Conservation (phyloP, 2,329 filamentous ascomycete species). For the Cercospora nicotianae region DNA sequence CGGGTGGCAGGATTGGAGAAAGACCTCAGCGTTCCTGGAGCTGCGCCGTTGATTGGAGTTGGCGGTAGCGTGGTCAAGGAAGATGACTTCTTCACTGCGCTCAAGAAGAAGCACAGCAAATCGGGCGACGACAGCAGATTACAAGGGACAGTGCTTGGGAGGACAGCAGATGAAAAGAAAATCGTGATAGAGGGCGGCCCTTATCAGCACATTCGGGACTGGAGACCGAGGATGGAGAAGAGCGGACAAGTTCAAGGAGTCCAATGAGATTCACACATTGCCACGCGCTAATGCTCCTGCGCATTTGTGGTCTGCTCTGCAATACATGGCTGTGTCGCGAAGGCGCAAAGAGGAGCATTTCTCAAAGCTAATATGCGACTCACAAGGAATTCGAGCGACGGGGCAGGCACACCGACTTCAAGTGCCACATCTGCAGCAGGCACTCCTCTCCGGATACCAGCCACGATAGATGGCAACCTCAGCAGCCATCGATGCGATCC, state of each 20-base stretch:
- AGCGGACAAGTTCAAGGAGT: conserved; percentile 11
- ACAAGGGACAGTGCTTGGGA: conserved; percentile 79
- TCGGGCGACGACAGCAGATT: conserved; percentile 78
- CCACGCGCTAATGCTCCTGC: background rate
- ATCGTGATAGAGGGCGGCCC: conserved; percentile 77
- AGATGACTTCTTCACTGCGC: conserved; percentile 53
- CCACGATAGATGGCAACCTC: background rate
- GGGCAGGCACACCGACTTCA: background rate
- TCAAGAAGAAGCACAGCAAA: conserved; percentile 93
- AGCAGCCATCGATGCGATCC: background rate
- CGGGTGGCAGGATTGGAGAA: conserved; percentile 68
- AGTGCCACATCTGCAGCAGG: background rate
- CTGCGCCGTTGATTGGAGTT: conserved; percentile 44
- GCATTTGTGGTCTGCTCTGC: background rate
- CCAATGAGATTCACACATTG: background rate
- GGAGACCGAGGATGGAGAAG: conserved; percentile 49
- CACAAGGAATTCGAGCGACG: background rate
- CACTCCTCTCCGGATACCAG: background rate
- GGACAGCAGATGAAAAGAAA: conserved; percentile 67
- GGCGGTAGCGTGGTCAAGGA: conserved; percentile 43
- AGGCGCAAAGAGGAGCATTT: background rate
- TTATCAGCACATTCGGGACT: conserved; percentile 65
- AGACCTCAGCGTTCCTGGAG: conserved; percentile 52
- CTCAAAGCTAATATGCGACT: background rate
- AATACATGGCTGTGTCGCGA: background rate